These are phyloP conservation scores for Dothidotthia symphoricarpi DNA, from an alignment of 2,329 filamentous ascomycete genomes.

Conservation along the genomic window DNA sequence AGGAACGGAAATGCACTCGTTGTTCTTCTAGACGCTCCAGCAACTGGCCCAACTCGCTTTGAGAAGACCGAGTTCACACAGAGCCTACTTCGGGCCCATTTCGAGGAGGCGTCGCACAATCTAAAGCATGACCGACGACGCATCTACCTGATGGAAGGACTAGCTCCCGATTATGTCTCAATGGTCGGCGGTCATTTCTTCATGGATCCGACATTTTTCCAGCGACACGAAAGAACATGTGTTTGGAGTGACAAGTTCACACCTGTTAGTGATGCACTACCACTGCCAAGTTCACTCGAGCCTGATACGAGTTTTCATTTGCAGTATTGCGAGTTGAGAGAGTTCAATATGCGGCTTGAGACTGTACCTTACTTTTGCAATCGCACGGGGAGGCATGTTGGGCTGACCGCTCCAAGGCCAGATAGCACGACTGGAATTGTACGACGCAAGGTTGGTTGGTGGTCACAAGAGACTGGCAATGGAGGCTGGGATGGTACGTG, in stretches of 20 bases:
- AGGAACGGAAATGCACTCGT: conserved; percentile 24
- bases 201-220: conserved; percentile 37
- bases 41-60: conserved; percentile 14
- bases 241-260: conserved; percentile 39
- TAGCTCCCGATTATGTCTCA: conserved; percentile 31
- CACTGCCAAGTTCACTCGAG: conserved; percentile 30
- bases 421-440: conserved; percentile 31
- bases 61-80: conserved; percentile 15
- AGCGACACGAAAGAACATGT: conserved; percentile 36
- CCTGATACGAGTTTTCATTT: conserved; percentile 30
- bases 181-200: conserved; percentile 33
- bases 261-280: conserved; percentile 34
- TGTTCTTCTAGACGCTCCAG: conserved; percentile 23
- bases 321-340: conserved; percentile 35
- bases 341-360: conserved; percentile 29
- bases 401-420: conserved; percentile 32
- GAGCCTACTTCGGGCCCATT: conserved; percentile 16
- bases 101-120: conserved; percentile 6
- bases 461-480: conserved; percentile 18
- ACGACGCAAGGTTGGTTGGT: conserved; percentile 33
- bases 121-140: conserved; percentile 19
- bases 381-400: conserved; percentile 31
- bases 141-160: conserved; percentile 37
- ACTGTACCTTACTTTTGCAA: conserved; percentile 29
- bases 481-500: conserved; percentile 37